Conservation (phyloP, 2,329 filamentous ascomycete genomes). For the Bertia moriformis region DNA sequence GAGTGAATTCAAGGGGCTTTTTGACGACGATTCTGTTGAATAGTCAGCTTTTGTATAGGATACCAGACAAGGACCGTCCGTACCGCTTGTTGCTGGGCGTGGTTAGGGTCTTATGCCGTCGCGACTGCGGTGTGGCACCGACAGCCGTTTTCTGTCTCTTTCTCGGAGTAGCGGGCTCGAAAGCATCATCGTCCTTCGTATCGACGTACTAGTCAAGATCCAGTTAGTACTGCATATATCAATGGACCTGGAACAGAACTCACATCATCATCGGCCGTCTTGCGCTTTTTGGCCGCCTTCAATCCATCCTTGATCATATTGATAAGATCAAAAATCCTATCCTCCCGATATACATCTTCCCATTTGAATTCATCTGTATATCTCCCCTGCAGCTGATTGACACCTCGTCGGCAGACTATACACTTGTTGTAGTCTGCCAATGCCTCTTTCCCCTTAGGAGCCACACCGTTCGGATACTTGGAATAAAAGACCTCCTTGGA, state of each 20-base stretch:
- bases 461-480: conserved; percentile 59
- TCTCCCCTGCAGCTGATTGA: conserved; percentile 73
- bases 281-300: conserved; percentile 48
- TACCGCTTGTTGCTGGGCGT: conserved; percentile 52
- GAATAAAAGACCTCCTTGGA: conserved; percentile 55
- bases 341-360: conserved; percentile 64
- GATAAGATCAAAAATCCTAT: conserved; percentile 52
- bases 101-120: conserved; percentile 29
- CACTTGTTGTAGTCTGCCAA: conserved; percentile 68
- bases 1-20: conserved; percentile 87
- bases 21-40: conserved; percentile 50
- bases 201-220: conserved; percentile 9
- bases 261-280: conserved; percentile 9
- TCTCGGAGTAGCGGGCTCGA: conserved; percentile 33
- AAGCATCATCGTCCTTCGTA: conserved; percentile 16
- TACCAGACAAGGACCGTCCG: conserved; percentile 3
- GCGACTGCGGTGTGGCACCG: conserved; percentile 24
- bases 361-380: conserved; percentile 88
- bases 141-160: conserved; percentile 37
- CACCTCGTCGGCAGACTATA: conserved; percentile 79
- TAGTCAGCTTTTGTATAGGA: conserved; percentile 7
- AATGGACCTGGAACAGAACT: conserved; percentile 13
- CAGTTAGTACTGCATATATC: conserved; percentile 14
- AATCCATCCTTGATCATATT: conserved; percentile 58
- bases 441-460: conserved; percentile 40